Percentiles rank a stretch among this genome's conserved stretches.
Conservation (phyloP, 73 alveolate genomes). For the Tetrahymena elliotti region DNA sequence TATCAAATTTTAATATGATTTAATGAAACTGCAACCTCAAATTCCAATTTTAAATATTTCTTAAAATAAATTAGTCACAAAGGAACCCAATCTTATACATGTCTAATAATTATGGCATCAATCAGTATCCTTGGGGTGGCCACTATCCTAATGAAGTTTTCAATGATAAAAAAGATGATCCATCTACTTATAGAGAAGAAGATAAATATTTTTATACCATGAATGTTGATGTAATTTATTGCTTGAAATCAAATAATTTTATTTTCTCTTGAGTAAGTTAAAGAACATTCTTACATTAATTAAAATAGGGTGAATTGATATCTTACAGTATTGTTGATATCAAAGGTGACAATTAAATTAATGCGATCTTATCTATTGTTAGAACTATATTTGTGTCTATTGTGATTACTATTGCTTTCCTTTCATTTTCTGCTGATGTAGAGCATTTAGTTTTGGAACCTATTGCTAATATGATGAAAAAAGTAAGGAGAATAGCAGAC, state of each 20-base stretch:
- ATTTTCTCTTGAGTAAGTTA: too few species aligned
- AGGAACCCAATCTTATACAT: not conserved
- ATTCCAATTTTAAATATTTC: not conserved
- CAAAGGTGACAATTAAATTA: conserved; percentile 16
- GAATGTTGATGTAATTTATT: not conserved
- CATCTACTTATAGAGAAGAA: not conserved
- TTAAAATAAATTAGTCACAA: not conserved
- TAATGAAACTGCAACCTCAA: not conserved
- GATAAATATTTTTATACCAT: not conserved
- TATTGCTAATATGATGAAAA: conserved; percentile 89
- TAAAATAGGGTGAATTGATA: not conserved
- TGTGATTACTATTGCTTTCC: conserved; percentile 74
- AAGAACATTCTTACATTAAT: not conserved
- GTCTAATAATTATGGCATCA: not conserved
- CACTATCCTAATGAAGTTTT: not conserved
- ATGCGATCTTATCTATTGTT: conserved; percentile 68
- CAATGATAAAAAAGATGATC: not conserved
- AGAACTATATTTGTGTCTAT: conserved; percentile 86
- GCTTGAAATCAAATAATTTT: not conserved
- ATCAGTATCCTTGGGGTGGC: not conserved
- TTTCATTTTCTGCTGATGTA: conserved; percentile 81
- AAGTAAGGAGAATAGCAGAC: conserved; percentile 84
- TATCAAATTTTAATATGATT: not conserved
- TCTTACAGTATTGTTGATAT: not conserved
- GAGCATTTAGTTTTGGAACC: conserved; percentile 81